A percentile compares a stretch with the other conserved stretches of the same genome.
phyloP scores from a whole-genome alignment of 441 rosid species.

The Eruca vesicaria region DNA sequence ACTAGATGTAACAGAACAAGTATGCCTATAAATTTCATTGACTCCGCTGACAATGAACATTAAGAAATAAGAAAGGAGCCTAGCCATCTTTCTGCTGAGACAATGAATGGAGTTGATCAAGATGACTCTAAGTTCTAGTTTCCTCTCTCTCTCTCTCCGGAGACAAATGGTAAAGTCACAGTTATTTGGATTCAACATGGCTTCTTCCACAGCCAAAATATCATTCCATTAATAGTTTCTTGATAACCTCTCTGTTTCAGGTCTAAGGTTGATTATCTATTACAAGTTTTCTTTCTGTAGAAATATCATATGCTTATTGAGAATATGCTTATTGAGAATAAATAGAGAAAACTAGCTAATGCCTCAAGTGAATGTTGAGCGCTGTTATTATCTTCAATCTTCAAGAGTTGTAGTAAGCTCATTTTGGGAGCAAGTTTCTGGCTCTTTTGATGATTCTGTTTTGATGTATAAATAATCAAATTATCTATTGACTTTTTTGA shows the following conservation, averaged over 20 bases:
- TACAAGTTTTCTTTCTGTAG: constrained; percentile 1
- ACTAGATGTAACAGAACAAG: too few species aligned
- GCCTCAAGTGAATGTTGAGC: too few species aligned
- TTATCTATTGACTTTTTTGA: constrained; percentile 30
- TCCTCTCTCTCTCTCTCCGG: constrained; percentile 50
- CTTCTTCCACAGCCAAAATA: not conserved
- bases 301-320: constrained; percentile 40
- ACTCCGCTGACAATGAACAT: too few species aligned
- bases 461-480: not conserved
- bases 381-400: constrained; percentile 41
- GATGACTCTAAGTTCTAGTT: constrained; percentile 56
- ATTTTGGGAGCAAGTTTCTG: constrained; percentile 39
- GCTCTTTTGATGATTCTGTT: not conserved
- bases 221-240: not conserved
- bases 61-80: too few species aligned
- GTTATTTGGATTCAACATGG: constrained; percentile 55
- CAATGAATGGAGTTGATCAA: constrained; percentile 71
- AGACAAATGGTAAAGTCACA: constrained; percentile 68
- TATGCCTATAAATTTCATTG: too few species aligned
- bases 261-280: not conserved
- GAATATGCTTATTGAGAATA: not conserved
- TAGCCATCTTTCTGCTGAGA: constrained; percentile 18
- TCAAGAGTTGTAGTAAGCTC: constrained; percentile 40
- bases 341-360: too few species aligned
- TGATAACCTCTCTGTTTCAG: not conserved